A percentile compares a stretch with the other conserved stretches of the same genome.
These are phyloP conservation scores for Xylaria polymorpha DNA, from an alignment of 2,329 filamentous ascomycete species.

Conservation along the genomic window DNA sequence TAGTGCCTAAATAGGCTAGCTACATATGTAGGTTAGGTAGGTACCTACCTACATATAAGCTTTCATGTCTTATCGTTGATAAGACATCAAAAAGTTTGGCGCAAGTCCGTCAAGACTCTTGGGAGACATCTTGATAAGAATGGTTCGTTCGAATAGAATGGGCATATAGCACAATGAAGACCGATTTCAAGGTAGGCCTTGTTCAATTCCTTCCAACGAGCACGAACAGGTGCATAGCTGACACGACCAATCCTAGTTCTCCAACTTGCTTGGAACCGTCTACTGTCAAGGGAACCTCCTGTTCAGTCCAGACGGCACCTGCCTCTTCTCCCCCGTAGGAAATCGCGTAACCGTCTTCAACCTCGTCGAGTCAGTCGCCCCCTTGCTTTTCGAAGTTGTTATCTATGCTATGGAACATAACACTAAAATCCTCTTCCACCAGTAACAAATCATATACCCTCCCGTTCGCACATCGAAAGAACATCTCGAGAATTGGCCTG, in stretches of 20 bases:
- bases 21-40: background rate
- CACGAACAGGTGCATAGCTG: conserved; percentile 11
- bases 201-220: background rate
- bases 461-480: conserved; percentile 91
- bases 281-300: conserved; percentile 98
- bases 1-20: too few species aligned
- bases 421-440: conserved; percentile 22
- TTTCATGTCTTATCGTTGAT: conserved; percentile 47
- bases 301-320: conserved; percentile 95
- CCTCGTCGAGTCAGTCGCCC: conserved; percentile 80
- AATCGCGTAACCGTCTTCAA: conserved; percentile 97
- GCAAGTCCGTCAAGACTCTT: conserved; percentile 10
- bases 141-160: conserved; percentile 35
- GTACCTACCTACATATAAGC: background rate
- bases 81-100: conserved; percentile 46
- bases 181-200: conserved; percentile 88
- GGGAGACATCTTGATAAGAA: background rate
- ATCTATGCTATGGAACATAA: conserved; percentile 35
- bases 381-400: background rate
- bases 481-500: conserved; percentile 88
- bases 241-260: conserved; percentile 74
- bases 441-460: conserved; percentile 90
- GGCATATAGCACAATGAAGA: conserved; percentile 80
- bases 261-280: conserved; percentile 96
- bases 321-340: conserved; percentile 94